Conservation (phyloP, 768 basidiomycete genomes). For the Sutorius australiensis region DNA sequence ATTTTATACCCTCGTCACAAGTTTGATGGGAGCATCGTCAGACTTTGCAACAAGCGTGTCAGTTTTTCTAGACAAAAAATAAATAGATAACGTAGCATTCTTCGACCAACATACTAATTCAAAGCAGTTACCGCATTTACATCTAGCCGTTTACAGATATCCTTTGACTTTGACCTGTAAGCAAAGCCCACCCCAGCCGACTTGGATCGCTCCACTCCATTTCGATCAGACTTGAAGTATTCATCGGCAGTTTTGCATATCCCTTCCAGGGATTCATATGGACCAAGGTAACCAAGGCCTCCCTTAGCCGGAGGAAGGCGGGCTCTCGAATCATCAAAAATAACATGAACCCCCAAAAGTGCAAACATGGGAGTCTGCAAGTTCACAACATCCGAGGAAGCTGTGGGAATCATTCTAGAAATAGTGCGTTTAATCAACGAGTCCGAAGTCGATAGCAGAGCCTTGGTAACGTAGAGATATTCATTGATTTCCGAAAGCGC, state of each 20-base stretch:
- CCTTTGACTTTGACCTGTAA: slow-evolving; percentile 29
- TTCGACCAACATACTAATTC: slow-evolving; percentile 14
- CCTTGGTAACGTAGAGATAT: slow-evolving; percentile 46
- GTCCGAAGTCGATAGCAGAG: slow-evolving; percentile 34
- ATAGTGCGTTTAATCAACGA: slow-evolving; percentile 31
- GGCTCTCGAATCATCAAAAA: slow-evolving; percentile 67
- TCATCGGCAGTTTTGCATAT: slow-evolving; percentile 55
- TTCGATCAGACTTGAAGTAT: slow-evolving; percentile 36
- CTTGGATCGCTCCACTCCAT: slow-evolving; percentile 38
- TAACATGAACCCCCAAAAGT: slow-evolving; percentile 49
- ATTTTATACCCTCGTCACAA: background rate
- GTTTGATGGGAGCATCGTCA: background rate
- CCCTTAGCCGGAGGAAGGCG: slow-evolving; percentile 51
- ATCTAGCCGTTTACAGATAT: slow-evolving; percentile 20
- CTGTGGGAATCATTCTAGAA: slow-evolving; percentile 38
- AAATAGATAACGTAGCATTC: background rate
- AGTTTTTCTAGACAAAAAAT: background rate
- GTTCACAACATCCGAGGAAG: slow-evolving; percentile 49
- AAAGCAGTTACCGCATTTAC: slow-evolving; percentile 14
- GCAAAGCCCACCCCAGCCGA: slow-evolving; percentile 46
- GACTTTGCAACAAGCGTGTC: background rate
- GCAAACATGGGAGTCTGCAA: slow-evolving; percentile 59
- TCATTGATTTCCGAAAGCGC: slow-evolving; percentile 59
- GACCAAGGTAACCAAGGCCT: slow-evolving; percentile 59
- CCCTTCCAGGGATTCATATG: slow-evolving; percentile 56